Conservation (phyloP, 805 yeast species). For the Starmerella sp. region DNA sequence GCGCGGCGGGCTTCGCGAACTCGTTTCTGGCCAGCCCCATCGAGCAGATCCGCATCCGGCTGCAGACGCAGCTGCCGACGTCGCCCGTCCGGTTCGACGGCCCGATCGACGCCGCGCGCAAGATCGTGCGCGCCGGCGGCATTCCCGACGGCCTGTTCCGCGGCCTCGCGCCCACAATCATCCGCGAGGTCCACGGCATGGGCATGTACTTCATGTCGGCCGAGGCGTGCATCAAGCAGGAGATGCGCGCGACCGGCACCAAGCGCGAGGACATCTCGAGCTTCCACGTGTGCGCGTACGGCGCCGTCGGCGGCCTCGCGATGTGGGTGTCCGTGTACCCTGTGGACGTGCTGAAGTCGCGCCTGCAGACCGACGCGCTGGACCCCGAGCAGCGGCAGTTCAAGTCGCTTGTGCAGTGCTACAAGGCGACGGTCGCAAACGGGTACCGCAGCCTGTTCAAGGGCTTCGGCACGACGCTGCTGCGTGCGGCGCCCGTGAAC, state of each 20-base stretch:
- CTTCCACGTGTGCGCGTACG: constrained; percentile 74
- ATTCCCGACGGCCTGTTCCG: constrained; percentile 49
- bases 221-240: constrained; percentile 71
- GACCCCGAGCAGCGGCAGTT: constrained; percentile 48
- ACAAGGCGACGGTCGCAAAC: constrained; percentile 38
- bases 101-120: constrained; percentile 58
- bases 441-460: constrained; percentile 54
- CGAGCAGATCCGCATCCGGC: constrained; percentile 85
- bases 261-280: constrained; percentile 70
- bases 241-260: constrained; percentile 38
- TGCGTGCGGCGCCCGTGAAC: constrained; percentile 97
- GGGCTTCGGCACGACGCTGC: constrained; percentile 84
- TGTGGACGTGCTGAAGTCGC: constrained; percentile 81
- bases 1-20: constrained; percentile 86
- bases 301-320: constrained; percentile 83
- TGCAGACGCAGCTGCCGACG: constrained; percentile 68
- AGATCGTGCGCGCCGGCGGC: constrained; percentile 47
- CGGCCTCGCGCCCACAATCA: constrained; percentile 72
- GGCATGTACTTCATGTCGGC: constrained; percentile 80
- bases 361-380: constrained; percentile 66
- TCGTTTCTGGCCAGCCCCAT: constrained; percentile 85
- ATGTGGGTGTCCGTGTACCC: constrained; percentile 85
- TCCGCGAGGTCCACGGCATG: constrained; percentile 78
- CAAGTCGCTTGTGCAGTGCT: constrained; percentile 49
- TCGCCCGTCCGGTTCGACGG: constrained; percentile 48